Base-by-base conservation (phyloP, 352 stramenopile species). In the Pythium periplocum region DNA sequence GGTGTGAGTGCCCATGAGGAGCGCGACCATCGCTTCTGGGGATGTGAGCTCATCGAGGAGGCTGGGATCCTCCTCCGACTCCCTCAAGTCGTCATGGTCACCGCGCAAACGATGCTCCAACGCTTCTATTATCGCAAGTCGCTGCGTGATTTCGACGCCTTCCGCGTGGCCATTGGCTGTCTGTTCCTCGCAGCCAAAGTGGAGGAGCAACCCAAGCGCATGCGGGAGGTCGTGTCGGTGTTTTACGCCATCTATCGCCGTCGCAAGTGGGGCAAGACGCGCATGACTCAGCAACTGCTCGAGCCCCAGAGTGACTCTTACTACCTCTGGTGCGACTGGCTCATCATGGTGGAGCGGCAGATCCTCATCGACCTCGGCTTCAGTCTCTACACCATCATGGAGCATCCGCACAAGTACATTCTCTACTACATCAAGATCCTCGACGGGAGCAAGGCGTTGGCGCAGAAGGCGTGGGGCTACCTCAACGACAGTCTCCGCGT, bases 371-470 rank as follows among this genome's bases (percentile, higher is more conserved):
- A 96, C 43, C 59, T 97, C n/a, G 90, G 90, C 50, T 97, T 97
- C 54, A 91, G 83, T 44, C 69, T 97, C 51, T 96, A 97, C 69
- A 93, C 80, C 49, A 86, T 96, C 60, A 91, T 86, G 56, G 86
- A 97, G 59, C 90, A 97, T 58, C 86, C 89, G 45, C 90, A 97
- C 78, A 96, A 96, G 74, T 97, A 92, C 60, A 90, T 97, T 51
- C 56, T 97, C 45, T 97, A 97, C 68, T 97, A 97, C 59, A 66
- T 97, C 57, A 96, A 96, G 53, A 71, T 95, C 43, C 66, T 96
- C 49, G 77, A 90, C 45, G 76, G 73, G 51, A 81, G 65, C 61
- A 68, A 83, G 30, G 62, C 68, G 38, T 66, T 96, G 42, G 86
- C 86, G 6, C 87, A 96, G 55, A 61, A 73, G 12, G 87, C 88